Evolutionary conservation across 257 asterid genomes (phyloP), one percentile per base, ranked within the genome.

Genomic region (Nicotiana noctiflora): DNA sequence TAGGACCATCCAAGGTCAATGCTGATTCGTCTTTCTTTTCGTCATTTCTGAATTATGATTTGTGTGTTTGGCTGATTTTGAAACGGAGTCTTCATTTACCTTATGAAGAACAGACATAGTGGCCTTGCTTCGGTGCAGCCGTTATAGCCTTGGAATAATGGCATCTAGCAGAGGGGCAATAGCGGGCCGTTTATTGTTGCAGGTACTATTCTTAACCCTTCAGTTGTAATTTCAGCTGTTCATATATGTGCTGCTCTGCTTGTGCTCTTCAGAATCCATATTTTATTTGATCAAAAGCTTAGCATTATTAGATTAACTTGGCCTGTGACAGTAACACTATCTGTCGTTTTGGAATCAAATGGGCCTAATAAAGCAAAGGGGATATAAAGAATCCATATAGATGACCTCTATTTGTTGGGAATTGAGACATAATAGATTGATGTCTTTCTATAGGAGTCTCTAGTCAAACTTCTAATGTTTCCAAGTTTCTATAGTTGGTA

Each of bases 91-190:
- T 67, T 75, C 40, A 53, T 21, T 34, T 21, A 49, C 17, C n/a
- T 49, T 77, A 78, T 79, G 31, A 68, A 64, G 80, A 76, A 18
- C 81, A 95, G 99, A 95, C 86, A 86, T 93, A 88, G 97, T 95
- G 65, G 97, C 96, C 64, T 84, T 95, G 88, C 94, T 95, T 84
- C 90, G 90, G 29, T 93, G 98, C 84, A 95, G 98, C 84, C 88
- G 99, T 34, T 91, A 85, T 64, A 95, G 98, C 88, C 95, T 95
- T 62, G 98, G 98, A 40, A 85, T 95, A 80, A 92, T 92, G 93
- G 99, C 99, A 61, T 88, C 97, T 6, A 92, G 95, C 89, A 91
- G 96, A 88, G 99, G 99, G 83, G 82, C 87, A 15, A 92, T 95
- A 64, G 97, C 90, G 19, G 98, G 99, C 51, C 96, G 97, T 80